These are phyloP conservation scores for Crassisporium funariophilum DNA, from an alignment of 768 basidiomycete genomes.

Conservation along the genomic window DNA sequence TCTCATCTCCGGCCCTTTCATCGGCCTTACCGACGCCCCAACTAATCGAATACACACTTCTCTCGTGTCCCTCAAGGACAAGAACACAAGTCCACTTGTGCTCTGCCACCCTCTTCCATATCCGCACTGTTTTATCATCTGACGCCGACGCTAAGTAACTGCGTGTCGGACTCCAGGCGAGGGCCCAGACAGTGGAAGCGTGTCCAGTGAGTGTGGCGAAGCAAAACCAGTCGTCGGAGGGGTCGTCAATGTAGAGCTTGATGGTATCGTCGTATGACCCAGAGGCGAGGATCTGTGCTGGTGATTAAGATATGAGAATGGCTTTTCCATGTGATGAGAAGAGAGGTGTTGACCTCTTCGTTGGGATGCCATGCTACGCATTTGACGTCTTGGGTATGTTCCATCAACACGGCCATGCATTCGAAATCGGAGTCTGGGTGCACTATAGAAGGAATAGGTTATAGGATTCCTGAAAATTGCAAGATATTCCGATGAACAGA, in stretches of 20 bases:
- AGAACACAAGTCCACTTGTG: slow-evolving; percentile 65
- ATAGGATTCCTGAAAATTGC: neutral
- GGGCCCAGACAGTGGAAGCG: slow-evolving; percentile 87
- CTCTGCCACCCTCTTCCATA: slow-evolving; percentile 75
- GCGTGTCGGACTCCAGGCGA: slow-evolving; percentile 80
- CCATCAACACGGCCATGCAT: slow-evolving; percentile 94
- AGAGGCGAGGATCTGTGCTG: slow-evolving; percentile 85
- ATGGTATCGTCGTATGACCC: slow-evolving; percentile 97
- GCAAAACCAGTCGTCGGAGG: slow-evolving; percentile 92
- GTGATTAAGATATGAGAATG: slow-evolving; percentile 13
- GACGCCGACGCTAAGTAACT: slow-evolving; percentile 85
- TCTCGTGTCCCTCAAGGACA: slow-evolving; percentile 63
- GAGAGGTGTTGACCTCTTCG: slow-evolving; percentile 71
- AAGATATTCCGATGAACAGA: slow-evolving; percentile 34
- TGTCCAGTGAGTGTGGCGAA: slow-evolving; percentile 83
- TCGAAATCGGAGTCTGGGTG: slow-evolving; percentile 94
- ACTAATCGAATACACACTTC: slow-evolving; percentile 79
- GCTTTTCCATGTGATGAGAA: slow-evolving; percentile 1
- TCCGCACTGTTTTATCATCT: slow-evolving; percentile 79
- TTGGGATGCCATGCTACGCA: slow-evolving; percentile 92
- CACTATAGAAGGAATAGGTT: slow-evolving; percentile 44
- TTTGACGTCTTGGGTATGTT: slow-evolving; percentile 96
- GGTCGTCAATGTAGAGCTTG: slow-evolving; percentile 91
- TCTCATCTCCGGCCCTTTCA: slow-evolving; percentile 25
- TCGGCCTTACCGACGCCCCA: slow-evolving; percentile 53